Percentiles rank a stretch among this genome's conserved stretches.
Evolutionary conservation across 2,329 filamentous ascomycete genomes (phyloP).

Genomic region (Alternaria gansuensis): DNA sequence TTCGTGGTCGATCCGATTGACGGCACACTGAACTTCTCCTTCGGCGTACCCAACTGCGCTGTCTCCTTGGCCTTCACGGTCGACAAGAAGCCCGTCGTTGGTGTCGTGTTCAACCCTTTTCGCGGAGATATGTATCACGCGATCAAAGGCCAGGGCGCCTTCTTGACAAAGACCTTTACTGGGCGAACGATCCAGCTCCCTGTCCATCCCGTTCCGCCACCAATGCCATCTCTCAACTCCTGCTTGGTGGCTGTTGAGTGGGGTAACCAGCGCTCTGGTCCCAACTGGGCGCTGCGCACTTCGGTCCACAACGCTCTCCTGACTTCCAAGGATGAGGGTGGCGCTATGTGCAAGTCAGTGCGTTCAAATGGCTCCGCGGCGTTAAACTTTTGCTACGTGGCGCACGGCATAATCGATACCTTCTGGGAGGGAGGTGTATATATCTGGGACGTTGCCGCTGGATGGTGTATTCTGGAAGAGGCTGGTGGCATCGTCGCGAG

Average conservation of each 20-base stretch:
- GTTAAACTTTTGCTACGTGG: constrained; percentile 53
- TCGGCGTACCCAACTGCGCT: constrained; percentile 50
- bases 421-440: constrained; percentile 53
- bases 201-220: constrained; percentile 36
- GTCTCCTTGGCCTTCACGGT: constrained; percentile 47
- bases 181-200: constrained; percentile 42
- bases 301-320: constrained; percentile 42
- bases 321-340: constrained; percentile 38
- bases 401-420: constrained; percentile 45
- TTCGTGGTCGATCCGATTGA: constrained; percentile 54
- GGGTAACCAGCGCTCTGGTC: constrained; percentile 50
- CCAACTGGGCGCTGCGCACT: constrained; percentile 51
- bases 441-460: constrained; percentile 51
- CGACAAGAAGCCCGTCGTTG: constrained; percentile 47
- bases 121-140: constrained; percentile 49
- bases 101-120: constrained; percentile 50
- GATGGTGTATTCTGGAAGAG: constrained; percentile 52
- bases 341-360: constrained; percentile 48
- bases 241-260: constrained; percentile 51
- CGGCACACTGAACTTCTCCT: constrained; percentile 53
- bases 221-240: constrained; percentile 42
- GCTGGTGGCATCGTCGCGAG: constrained; percentile 50
- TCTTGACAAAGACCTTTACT: constrained; percentile 33
- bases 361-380: constrained; percentile 51
- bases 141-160: constrained; percentile 46